These are phyloP conservation scores for Schizothecium vesticola DNA, from an alignment of 495 filamentous ascomycete species.

Conservation along the genomic window DNA sequence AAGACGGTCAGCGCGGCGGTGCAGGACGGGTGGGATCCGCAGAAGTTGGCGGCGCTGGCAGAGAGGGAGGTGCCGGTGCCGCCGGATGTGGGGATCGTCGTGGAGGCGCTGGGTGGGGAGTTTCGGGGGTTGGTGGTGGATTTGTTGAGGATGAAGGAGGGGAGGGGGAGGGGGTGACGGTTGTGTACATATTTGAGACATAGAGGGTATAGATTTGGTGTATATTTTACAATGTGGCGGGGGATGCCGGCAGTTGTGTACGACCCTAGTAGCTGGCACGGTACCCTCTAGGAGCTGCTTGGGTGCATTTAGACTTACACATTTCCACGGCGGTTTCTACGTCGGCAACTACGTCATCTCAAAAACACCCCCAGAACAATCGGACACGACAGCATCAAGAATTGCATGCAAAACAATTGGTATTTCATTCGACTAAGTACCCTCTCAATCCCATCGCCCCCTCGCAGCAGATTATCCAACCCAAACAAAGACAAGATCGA, in stretches of 20 bases:
- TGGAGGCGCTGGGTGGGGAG: slow-evolving; percentile 30
- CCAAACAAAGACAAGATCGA: not conserved
- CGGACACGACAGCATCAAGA: too few species aligned
- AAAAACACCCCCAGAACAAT: too few species aligned
- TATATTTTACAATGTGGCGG: not conserved
- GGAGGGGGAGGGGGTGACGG: not conserved
- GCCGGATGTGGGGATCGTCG: slow-evolving; percentile 36
- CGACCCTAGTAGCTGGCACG: too few species aligned
- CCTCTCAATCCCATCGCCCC: too few species aligned
- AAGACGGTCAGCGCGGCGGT: slow-evolving; percentile 41
- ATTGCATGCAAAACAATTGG: too few species aligned
- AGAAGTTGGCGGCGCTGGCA: slow-evolving; percentile 9
- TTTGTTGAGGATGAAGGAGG: slow-evolving; percentile 8
- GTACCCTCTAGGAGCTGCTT: too few species aligned
- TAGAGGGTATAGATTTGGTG: not conserved
- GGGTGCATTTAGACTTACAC: too few species aligned
- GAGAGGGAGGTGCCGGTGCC: slow-evolving; percentile 19
- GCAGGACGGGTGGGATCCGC: slow-evolving; percentile 26
- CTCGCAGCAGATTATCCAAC: not conserved
- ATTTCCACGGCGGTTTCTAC: too few species aligned
- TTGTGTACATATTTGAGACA: not conserved
- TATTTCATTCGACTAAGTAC: too few species aligned
- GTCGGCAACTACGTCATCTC: too few species aligned
- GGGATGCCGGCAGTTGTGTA: too few species aligned
- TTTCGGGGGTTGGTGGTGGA: slow-evolving; percentile 32